Evolutionary conservation across 1,139 yeast species (phyloP), one percentile per base, ranked within the genome.

Genomic region (Hanseniaspora sp.): DNA sequence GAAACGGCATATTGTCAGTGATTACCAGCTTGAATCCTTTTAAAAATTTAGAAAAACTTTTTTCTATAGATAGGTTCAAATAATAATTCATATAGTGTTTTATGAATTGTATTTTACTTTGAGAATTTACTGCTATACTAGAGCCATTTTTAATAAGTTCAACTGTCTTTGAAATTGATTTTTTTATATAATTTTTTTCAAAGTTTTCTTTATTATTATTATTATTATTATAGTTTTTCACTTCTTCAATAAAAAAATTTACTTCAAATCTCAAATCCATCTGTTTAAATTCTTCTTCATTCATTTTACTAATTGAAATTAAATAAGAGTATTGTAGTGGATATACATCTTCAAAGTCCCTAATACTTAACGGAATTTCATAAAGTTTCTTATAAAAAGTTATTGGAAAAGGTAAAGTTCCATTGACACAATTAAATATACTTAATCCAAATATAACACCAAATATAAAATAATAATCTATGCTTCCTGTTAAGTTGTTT

Each of bases 381-480:
- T 87, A 71, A 46, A 92, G 70, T 58, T 85, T 76, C 67, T 86
- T 90, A 69, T 84, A 92, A 49, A 88, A 68, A 0, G 85, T 86
- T 42, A 73, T 70, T 0, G 97, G 96, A 58, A 92, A 80, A 52
- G 77, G 77, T 54, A 88, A 71, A 63, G 88, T 95, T 51, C 92
- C 70, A 48, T 90, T 87, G 0, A 92, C 84, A 0, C 95, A 85
- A 66, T 92, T 92, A 67, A 86, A 88, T 45, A 92, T 81, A 0
- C 97, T 96, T 62, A 92, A 74, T 0, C 96, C 97, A 47, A 92
- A 69, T 0, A 87, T 82, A 0, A 86, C 86, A 0, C 97, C 97
- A 56, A 88, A 82, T 46, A 87, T 70, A 63, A 79, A 83, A 67
- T 83, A 90, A 8, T 74, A 64, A 56, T 74, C 74, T 13, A 64